Evolutionary conservation across 2,329 filamentous ascomycete species (phyloP), one percentile per base, ranked within the genome.

Genomic region (Aspergillus floridensis): DNA sequence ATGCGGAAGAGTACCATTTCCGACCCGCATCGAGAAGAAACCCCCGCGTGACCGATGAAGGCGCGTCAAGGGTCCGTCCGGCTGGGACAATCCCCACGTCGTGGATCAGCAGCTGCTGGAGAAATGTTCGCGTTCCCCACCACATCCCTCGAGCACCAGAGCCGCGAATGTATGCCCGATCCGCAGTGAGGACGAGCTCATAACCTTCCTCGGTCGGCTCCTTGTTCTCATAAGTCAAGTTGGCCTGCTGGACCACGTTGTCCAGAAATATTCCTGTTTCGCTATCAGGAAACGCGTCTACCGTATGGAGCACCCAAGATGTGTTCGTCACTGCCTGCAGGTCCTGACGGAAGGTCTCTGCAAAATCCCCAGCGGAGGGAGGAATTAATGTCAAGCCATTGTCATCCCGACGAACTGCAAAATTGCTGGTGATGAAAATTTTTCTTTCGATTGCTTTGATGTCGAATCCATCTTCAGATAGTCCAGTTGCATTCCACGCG

Each of bases 71-170:
- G 2, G 75, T 75, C 4, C 65, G 70, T 12, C 83, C 83, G n/a
- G 71, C 61, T 0, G 76, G 70, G 14, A 86, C 55, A 2, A 65
- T 72, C 19, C 76, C 64, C 3, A 70, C 68, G 11, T 58, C 47
- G 11, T 41, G 19, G 21, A 84, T 67, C 24, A 80, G 60, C 4
- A 80, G 63, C 80, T 81, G 58, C 63, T 86, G 84, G 4, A 86
- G 66, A 8, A 86, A 62, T 1, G 83, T 82, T 32, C 84, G 76
- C 0, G 84, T 85, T 41, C 79, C 84, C 84, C 84, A 86, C 81
- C 82, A 86, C 54, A 77, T 80, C 10, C 84, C 84, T 5, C 84
- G 74, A 0, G 83, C 78, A 53, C 82, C 83, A 6, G 82, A 81
- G 1, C 83, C 84, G 3, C 73, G 72, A 63, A 86, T 80, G 11